Evolutionary conservation across 1,284 basidiomycete genomes (phyloP), one percentile per base, ranked within the genome.

Genomic region (Trametes hirsuta): DNA sequence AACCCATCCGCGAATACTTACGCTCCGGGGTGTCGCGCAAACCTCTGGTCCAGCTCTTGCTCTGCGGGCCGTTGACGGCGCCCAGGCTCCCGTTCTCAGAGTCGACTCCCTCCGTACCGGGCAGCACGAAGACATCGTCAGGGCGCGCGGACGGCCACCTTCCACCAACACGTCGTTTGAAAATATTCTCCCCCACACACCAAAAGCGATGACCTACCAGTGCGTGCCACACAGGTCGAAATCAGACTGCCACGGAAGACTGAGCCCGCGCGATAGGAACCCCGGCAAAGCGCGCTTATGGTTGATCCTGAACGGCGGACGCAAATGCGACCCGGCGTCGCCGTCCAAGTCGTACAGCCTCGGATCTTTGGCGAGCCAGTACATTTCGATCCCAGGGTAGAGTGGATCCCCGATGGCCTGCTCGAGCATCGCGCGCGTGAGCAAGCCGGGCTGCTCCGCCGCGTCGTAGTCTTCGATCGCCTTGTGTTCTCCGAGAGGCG

Each of bases 401-500:
- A 76, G 62, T 10, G 74, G 71, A 30, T 69, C 71, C n/a, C 75
- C 75, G 24, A 73, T 68, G 10, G 72, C 68, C n/a, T 66, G 66
- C 54, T 76, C 73, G 12, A 76, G 62, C 12, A 63, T 62, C 18
- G 74, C 71, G 24, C 65, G 69, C 1, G 71, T 71, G 21, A 76
- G 65, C 18, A 58, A 53, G n/a, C 34, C 47, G 1, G 72, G 69
- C 62, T 72, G 72, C 12, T 64, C 47, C 12, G 54, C 12, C 34
- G 58, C 14, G 9, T 40, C 41, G 47, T 66, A 61, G 25, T 68
- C 59, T 40, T 71, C 68, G n/a, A 67, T 54, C 21, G 30, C 37
- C 39, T 45, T 58, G 40, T 49, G 45, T 6, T 30, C 25, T 18
- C 36, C 47, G 24, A 46, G 41, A 6, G 47, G 50, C 24, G 64